Conservation (phyloP, 768 basidiomycete genomes). For the Boletus reticuloceps region DNA sequence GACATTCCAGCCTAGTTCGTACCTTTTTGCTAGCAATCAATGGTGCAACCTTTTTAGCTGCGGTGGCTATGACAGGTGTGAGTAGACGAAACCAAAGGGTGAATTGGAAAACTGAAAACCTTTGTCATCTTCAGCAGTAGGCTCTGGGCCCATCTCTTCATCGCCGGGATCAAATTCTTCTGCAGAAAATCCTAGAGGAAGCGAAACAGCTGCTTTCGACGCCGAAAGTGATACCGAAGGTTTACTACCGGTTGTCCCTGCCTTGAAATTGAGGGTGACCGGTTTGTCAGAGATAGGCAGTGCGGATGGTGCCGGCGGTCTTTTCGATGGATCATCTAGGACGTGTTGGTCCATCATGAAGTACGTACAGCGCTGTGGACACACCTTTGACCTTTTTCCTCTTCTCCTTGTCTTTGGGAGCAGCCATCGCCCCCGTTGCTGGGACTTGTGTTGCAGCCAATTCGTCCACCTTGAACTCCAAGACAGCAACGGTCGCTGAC, state of each 20-base stretch:
- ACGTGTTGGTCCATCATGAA: slow-evolving; percentile 8
- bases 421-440: slow-evolving; percentile 32
- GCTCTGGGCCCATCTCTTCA: slow-evolving; percentile 43
- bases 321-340: slow-evolving; percentile 35
- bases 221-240: slow-evolving; percentile 17
- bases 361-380: background rate
- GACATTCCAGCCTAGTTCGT: slow-evolving; percentile 2
- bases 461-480: slow-evolving; percentile 79
- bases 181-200: slow-evolving; percentile 63
- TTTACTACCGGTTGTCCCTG: slow-evolving; percentile 25
- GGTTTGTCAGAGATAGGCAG: slow-evolving; percentile 79
- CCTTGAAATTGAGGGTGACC: slow-evolving; percentile 74
- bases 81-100: slow-evolving; percentile 2
- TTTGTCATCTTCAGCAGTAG: slow-evolving; percentile 47
- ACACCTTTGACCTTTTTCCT: slow-evolving; percentile 57
- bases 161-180: slow-evolving; percentile 50
- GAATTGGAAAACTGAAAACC: slow-evolving; percentile 12
- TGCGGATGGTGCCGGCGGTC: slow-evolving; percentile 55
- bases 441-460: slow-evolving; percentile 31
- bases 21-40: slow-evolving; percentile 87
- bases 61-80: slow-evolving; percentile 33
- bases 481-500: slow-evolving; percentile 65
- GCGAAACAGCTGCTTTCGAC: slow-evolving; percentile 37
- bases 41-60: slow-evolving; percentile 74
- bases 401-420: slow-evolving; percentile 60